phyloP scores from a whole-genome alignment of 2,329 filamentous ascomycete genomes.

The Ampelomyces quisqualis region DNA sequence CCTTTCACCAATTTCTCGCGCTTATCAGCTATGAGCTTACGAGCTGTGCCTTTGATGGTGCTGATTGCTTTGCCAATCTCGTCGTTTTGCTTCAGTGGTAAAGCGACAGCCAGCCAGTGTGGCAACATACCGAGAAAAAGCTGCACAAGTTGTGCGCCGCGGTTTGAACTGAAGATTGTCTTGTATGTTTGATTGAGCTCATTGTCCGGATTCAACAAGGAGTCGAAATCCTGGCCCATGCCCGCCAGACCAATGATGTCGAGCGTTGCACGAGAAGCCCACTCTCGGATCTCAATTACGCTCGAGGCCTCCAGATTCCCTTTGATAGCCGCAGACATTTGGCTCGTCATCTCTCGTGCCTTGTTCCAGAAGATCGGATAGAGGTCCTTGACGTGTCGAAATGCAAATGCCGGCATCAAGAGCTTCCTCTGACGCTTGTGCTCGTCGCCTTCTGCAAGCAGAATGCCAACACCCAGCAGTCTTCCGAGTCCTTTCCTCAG shows the following conservation, averaged over 20 bases:
- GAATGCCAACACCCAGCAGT: slow-evolving; percentile 68
- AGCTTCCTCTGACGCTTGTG: slow-evolving; percentile 65
- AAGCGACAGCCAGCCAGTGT: slow-evolving; percentile 57
- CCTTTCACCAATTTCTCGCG: slow-evolving; percentile 55
- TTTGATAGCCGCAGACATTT: slow-evolving; percentile 35
- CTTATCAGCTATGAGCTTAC: slow-evolving; percentile 70
- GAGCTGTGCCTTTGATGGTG: slow-evolving; percentile 60
- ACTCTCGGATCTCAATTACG: slow-evolving; percentile 49
- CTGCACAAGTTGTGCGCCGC: slow-evolving; percentile 56
- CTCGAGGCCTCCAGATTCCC: slow-evolving; percentile 27
- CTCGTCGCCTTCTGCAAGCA: slow-evolving; percentile 87
- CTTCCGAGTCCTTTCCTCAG: slow-evolving; percentile 58
- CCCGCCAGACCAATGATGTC: slow-evolving; percentile 61
- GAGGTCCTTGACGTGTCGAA: slow-evolving; percentile 53
- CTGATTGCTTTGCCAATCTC: slow-evolving; percentile 40
- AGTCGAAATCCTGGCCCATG: slow-evolving; percentile 58
- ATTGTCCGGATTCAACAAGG: slow-evolving; percentile 53
- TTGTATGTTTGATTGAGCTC: slow-evolving; percentile 56
- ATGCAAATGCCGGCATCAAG: slow-evolving; percentile 53
- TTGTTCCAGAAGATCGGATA: slow-evolving; percentile 55
- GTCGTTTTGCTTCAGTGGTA: slow-evolving; percentile 71
- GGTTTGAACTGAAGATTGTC: slow-evolving; percentile 52
- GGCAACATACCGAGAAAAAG: slow-evolving; percentile 65
- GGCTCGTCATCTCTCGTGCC: slow-evolving; percentile 45
- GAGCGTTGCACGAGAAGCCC: slow-evolving; percentile 55